These are phyloP conservation scores for Periconia sp. DNA, from an alignment of 2,329 filamentous ascomycete genomes.

Conservation along the genomic window DNA sequence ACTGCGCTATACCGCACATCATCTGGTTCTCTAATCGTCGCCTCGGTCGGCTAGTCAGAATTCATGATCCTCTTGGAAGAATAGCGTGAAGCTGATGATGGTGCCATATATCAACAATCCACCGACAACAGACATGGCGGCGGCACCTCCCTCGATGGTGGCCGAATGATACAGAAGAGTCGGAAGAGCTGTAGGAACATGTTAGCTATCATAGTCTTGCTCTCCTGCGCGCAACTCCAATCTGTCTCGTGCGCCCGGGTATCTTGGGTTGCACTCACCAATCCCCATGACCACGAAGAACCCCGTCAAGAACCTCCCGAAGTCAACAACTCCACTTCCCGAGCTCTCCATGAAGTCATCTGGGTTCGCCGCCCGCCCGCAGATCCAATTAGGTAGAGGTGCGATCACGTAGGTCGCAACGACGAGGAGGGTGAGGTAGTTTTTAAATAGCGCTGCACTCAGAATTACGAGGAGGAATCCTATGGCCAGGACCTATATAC, in stretches of 20 bases:
- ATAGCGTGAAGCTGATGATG: slow-evolving; percentile 97
- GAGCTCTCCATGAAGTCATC: slow-evolving; percentile 94
- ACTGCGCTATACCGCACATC: too few relatives aligned
- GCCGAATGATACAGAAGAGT: slow-evolving; percentile 85
- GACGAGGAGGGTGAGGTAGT: slow-evolving; percentile 93
- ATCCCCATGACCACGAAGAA: slow-evolving; percentile 98
- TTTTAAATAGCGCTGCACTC: slow-evolving; percentile 91
- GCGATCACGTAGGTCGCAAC: slow-evolving; percentile 95
- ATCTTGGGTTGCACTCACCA: slow-evolving; percentile 65
- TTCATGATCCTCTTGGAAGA: slow-evolving; percentile 97
- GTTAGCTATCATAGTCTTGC: slow-evolving; percentile 18
- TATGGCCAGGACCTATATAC: slow-evolving; percentile 80
- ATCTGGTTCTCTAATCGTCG: slow-evolving; percentile 20
- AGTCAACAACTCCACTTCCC: slow-evolving; percentile 84
- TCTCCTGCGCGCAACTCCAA: neutral
- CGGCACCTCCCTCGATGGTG: slow-evolving; percentile 81
- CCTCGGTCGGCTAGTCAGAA: slow-evolving; percentile 64
- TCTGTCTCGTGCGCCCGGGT: neutral
- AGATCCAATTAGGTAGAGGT: slow-evolving; percentile 96
- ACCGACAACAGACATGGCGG: slow-evolving; percentile 93
- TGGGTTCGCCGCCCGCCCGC: slow-evolving; percentile 82
- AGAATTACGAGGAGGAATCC: slow-evolving; percentile 99
- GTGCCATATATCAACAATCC: slow-evolving; percentile 96
- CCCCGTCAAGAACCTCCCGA: slow-evolving; percentile 91
- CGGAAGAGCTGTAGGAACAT: slow-evolving; percentile 71